Conservation (phyloP, 495 filamentous ascomycete genomes). For the Patellaria atrata region DNA sequence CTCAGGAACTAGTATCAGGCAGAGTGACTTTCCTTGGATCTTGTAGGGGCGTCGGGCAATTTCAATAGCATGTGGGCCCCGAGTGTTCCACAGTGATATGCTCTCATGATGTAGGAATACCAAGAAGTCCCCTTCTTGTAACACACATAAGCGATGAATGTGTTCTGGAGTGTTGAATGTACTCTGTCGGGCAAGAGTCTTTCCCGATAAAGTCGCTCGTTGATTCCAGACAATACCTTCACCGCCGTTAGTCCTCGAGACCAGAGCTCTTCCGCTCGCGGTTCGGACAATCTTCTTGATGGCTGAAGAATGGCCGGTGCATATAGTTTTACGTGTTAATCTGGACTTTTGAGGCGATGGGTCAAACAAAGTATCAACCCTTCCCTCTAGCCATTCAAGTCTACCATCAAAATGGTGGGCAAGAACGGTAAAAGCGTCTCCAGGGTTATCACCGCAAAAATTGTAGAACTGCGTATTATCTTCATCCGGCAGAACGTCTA, state of each 20-base stretch:
- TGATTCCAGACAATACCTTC: slow-evolving; percentile 80
- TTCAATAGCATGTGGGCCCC: slow-evolving; percentile 37
- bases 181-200: slow-evolving; percentile 51
- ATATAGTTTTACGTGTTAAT: slow-evolving; percentile 43
- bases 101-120: slow-evolving; percentile 66
- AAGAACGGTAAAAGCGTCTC: slow-evolving; percentile 57
- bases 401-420: slow-evolving; percentile 78
- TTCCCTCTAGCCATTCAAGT: slow-evolving; percentile 66
- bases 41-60: slow-evolving; percentile 46
- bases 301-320: slow-evolving; percentile 71
- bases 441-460: slow-evolving; percentile 47
- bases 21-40: slow-evolving; percentile 59
- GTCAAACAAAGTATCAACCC: slow-evolving; percentile 70
- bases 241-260: slow-evolving; percentile 66
- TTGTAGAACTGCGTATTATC: slow-evolving; percentile 58
- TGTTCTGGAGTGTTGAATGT: slow-evolving; percentile 53
- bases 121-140: slow-evolving; percentile 60
- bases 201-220: slow-evolving; percentile 29
- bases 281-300: slow-evolving; percentile 79
- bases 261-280: slow-evolving; percentile 59
- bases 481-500: slow-evolving; percentile 28
- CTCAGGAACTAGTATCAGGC: slow-evolving; percentile 63
- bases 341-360: slow-evolving; percentile 52
- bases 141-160: slow-evolving; percentile 69
- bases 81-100: slow-evolving; percentile 71